phyloP scores from a whole-genome alignment of 305 asterid species.

The Fraxinus latifolia region DNA sequence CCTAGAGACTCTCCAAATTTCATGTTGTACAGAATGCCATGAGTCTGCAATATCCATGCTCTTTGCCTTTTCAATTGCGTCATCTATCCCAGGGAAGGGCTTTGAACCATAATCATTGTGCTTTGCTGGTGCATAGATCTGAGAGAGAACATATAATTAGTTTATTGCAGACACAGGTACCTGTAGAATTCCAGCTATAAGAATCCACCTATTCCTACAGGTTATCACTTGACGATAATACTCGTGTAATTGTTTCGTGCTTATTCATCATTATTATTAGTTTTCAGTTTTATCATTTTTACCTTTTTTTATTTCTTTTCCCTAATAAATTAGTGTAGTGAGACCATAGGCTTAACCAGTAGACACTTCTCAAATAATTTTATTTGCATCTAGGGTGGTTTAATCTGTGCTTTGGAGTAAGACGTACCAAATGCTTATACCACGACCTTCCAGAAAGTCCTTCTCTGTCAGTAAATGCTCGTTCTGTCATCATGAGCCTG shows the following conservation, averaged over 20 bases:
- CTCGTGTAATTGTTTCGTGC: background rate
- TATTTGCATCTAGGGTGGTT: background rate
- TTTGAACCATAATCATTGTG: constrained; percentile 68
- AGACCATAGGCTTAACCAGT: background rate
- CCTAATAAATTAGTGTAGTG: background rate
- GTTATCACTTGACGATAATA: background rate
- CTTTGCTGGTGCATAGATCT: constrained; percentile 78
- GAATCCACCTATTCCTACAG: background rate
- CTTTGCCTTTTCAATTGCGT: constrained; percentile 59
- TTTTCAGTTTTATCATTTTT: background rate
- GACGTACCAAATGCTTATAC: constrained; percentile 82
- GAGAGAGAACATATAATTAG: constrained; percentile 17
- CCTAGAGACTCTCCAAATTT: constrained; percentile 83
- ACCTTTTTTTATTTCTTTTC: background rate
- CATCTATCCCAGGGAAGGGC: constrained; percentile 66
- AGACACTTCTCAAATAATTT: background rate
- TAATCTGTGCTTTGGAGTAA: background rate
- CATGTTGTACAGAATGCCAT: constrained; percentile 71
- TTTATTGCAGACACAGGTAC: background rate
- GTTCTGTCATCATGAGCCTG: constrained; percentile 79
- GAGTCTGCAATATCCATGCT: constrained; percentile 34
- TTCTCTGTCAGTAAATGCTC: constrained; percentile 71
- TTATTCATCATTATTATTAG: background rate
- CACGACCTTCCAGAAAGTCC: constrained; percentile 72
- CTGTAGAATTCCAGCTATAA: background rate